These are phyloP conservation scores for Amphicarpaea edgeworthii DNA, from an alignment of 306 rosid genomes.

Conservation along the genomic window DNA sequence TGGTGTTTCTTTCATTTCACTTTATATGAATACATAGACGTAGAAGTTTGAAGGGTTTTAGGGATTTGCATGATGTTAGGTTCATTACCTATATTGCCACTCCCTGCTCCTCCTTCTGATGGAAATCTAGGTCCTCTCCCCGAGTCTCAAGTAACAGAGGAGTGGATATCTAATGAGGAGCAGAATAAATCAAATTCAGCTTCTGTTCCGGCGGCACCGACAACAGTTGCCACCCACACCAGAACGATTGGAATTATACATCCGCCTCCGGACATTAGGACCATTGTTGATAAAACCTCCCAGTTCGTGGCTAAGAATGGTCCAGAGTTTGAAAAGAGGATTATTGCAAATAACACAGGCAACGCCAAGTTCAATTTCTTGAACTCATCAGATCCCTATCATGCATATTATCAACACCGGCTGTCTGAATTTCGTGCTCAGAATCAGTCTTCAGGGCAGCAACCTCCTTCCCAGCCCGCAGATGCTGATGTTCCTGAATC, in stretches of 20 bases:
- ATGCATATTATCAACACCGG: slow-evolving; percentile 92
- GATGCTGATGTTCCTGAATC: slow-evolving; percentile 61
- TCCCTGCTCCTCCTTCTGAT: slow-evolving; percentile 88
- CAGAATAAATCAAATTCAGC: slow-evolving; percentile 50
- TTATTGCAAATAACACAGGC: slow-evolving; percentile 76
- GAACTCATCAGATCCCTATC: slow-evolving; percentile 77
- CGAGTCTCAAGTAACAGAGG: slow-evolving; percentile 55
- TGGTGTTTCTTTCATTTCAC: slow-evolving; percentile 18
- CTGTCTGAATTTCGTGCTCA: slow-evolving; percentile 85
- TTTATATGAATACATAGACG: slow-evolving; percentile 13
- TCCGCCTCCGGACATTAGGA: slow-evolving; percentile 88
- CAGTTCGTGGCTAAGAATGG: slow-evolving; percentile 93
- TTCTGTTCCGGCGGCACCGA: slow-evolving; percentile 37
- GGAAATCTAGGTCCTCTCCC: slow-evolving; percentile 78
- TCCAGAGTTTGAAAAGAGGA: slow-evolving; percentile 90
- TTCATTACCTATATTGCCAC: slow-evolving; percentile 79
- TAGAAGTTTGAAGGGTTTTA: slow-evolving; percentile 17
- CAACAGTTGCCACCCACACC: slow-evolving; percentile 82
- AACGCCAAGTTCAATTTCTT: slow-evolving; percentile 87
- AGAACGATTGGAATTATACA: slow-evolving; percentile 94
- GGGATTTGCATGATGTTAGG: slow-evolving; percentile 61
- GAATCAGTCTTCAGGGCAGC: slow-evolving; percentile 64
- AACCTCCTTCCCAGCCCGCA: slow-evolving; percentile 48
- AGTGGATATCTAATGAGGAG: slow-evolving; percentile 51
- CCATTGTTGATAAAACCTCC: slow-evolving; percentile 89